These are phyloP conservation scores for Lepidium campestre DNA, from an alignment of 441 rosid species.

Conservation along the genomic window DNA sequence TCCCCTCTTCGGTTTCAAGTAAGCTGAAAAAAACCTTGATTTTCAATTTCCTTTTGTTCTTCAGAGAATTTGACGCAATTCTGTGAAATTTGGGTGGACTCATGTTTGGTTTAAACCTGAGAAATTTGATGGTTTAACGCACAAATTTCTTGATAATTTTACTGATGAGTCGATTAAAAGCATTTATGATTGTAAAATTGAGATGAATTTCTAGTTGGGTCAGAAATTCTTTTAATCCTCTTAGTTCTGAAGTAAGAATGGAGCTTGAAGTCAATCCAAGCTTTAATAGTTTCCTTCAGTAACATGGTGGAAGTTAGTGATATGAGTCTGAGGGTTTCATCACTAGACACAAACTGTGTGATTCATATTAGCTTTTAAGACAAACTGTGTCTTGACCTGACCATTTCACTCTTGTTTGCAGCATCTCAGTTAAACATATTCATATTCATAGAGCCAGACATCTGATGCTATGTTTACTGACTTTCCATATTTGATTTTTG, in stretches of 20 bases:
- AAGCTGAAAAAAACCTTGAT: slow-evolving; percentile 25
- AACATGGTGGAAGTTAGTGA: too few species aligned
- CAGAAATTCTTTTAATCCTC: neutral
- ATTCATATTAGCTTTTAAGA: neutral
- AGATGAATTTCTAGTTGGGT: neutral
- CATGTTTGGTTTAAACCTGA: neutral
- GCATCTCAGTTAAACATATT: neutral
- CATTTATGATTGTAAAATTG: neutral
- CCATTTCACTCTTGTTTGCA: neutral
- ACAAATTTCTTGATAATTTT: neutral
- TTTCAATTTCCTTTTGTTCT: neutral
- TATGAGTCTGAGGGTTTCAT: neutral
- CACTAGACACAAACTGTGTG: neutral
- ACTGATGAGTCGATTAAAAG: neutral
- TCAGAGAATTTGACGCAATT: neutral
- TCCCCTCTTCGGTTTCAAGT: slow-evolving; percentile 30
- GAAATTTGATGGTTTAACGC: neutral
- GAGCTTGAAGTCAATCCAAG: neutral
- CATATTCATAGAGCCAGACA: neutral
- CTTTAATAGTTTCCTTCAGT: neutral
- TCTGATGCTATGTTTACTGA: neutral
- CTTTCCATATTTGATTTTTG: neutral
- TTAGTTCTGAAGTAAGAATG: neutral
- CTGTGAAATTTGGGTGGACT: neutral
- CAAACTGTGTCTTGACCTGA: neutral